Evolutionary conservation across 2,329 filamentous ascomycete genomes (phyloP).

Genomic region (Leptographium lundbergii): DNA sequence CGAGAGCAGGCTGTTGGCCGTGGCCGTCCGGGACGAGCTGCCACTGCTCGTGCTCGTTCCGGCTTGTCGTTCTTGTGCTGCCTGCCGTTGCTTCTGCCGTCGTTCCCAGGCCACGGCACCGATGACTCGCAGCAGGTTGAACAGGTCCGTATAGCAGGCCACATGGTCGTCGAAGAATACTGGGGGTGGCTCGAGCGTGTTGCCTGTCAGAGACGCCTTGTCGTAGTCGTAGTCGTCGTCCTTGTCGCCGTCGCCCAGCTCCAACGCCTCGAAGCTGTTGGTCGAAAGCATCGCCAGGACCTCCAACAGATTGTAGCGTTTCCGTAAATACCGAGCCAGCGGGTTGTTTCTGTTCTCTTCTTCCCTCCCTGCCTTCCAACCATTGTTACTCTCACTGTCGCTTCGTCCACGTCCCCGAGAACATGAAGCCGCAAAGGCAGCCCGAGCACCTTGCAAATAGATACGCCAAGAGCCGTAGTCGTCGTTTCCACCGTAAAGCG

Average conservation of each 20-base stretch:
- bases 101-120: slow-evolving; percentile 2
- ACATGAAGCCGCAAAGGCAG: neutral
- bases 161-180: slow-evolving; percentile 1
- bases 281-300: slow-evolving; percentile 1
- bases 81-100: neutral
- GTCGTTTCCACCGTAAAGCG: slow-evolving; percentile 1
- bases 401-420: neutral
- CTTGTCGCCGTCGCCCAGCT: neutral
- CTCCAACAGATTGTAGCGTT: slow-evolving; percentile 1
- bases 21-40: neutral
- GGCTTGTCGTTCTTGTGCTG: no score
- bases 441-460: neutral
- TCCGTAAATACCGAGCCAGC: neutral
- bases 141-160: slow-evolving; percentile 2
- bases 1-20: neutral
- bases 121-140: slow-evolving; percentile 1
- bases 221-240: neutral
- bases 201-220: neutral
- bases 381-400: neutral
- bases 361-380: no score
- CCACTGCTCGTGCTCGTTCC: neutral
- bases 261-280: slow-evolving; percentile 1
- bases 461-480: slow-evolving; percentile 2
- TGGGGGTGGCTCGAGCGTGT: no score
- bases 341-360: neutral